Evolutionary conservation across 2,329 filamentous ascomycete species (phyloP), one percentile per base, ranked within the genome.

Genomic region (Beauveria scarabaeidicola): DNA sequence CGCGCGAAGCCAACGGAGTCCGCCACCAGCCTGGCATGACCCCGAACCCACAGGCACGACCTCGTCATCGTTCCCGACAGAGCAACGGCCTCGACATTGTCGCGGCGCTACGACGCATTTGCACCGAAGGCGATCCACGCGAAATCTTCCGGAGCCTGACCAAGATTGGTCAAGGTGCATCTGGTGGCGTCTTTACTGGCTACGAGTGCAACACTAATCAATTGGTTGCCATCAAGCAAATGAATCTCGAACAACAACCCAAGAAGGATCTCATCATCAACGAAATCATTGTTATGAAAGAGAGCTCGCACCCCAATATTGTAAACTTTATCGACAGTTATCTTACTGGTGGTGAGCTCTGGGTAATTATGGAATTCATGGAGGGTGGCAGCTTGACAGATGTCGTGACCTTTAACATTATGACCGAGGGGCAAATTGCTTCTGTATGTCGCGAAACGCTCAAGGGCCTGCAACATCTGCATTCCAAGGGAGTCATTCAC

Each of bases 361-460:
- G 94, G 94, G 94, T 99, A 1, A 91, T 97, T 38, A 99, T 99
- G 94, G 94, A 99, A 75, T 99, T 93, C 69, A 99, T 99, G 94
- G 93, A 99, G 74, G 94, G 94, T 61, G 94, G 94, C 63, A 97
- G 91, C 74, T 78, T 99, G 71, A 99, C 94, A 11, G 94, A 99
- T 73, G 94, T 99, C 58, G 94, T 99, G 60, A 99, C 94, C 3
- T 97, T 96, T 76, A 97, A 97, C 75, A 96, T 97, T 69, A 97
- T 99, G 94, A 93, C 89, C 8, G 94, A 99, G 73, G 91, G 90
- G 3, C 94, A 97, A 75, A 97, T 99, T 69, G 92, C 94, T 10
- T 91, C 92, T 2, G 93, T 99, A 21, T 97, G 93, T 75, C 82
- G 91, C 68, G 94, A 99, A 81, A 96, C 91, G 23, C 78, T 97